A percentile compares a stretch with the other conserved stretches of the same genome.
Conservation (phyloP, 2,329 filamentous ascomycete genomes). For the Didymella pinodella region DNA sequence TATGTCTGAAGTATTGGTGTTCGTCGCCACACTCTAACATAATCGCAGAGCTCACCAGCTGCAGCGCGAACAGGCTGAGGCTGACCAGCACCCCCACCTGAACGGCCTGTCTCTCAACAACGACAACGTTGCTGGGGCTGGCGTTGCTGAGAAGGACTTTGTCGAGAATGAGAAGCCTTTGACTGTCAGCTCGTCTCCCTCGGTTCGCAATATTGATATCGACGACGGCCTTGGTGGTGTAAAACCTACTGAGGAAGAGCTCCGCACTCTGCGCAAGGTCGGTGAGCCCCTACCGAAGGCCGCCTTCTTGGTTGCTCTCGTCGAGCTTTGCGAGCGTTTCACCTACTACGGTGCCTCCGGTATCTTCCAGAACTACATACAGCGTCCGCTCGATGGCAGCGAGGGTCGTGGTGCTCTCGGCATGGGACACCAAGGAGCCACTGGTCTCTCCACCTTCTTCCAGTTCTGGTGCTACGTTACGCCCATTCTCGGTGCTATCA, state of each 20-base stretch:
- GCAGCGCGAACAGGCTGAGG: conserved; percentile 39
- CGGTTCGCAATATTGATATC: conserved; percentile 26
- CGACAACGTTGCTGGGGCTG: conserved; percentile 29
- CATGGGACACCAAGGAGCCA: conserved; percentile 56
- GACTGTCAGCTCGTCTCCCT: conserved; percentile 27
- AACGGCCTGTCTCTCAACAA: conserved; percentile 38
- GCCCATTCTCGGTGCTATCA: conserved; percentile 58
- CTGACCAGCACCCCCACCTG: conserved; percentile 41
- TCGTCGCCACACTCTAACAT: conserved; percentile 9
- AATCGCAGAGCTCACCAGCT: conserved; percentile 40
- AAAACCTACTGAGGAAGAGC: conserved; percentile 55
- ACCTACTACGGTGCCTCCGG: conserved; percentile 58
- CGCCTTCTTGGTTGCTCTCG: conserved; percentile 59
- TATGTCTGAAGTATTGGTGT: conserved; percentile 23
- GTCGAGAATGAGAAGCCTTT: conserved; percentile 24
- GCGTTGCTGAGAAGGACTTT: conserved; percentile 32
- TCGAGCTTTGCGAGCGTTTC: conserved; percentile 60
- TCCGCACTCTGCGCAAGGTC: conserved; percentile 54
- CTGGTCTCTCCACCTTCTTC: conserved; percentile 58
- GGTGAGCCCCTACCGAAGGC: conserved; percentile 57
- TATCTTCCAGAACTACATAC: conserved; percentile 61
- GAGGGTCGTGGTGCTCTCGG: conserved; percentile 53
- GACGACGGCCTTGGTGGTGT: conserved; percentile 44
- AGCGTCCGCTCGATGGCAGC: conserved; percentile 50
- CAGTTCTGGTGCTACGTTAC: conserved; percentile 54